Conservation (phyloP, 495 filamentous ascomycete genomes). For the Talaromyces adpressus region DNA sequence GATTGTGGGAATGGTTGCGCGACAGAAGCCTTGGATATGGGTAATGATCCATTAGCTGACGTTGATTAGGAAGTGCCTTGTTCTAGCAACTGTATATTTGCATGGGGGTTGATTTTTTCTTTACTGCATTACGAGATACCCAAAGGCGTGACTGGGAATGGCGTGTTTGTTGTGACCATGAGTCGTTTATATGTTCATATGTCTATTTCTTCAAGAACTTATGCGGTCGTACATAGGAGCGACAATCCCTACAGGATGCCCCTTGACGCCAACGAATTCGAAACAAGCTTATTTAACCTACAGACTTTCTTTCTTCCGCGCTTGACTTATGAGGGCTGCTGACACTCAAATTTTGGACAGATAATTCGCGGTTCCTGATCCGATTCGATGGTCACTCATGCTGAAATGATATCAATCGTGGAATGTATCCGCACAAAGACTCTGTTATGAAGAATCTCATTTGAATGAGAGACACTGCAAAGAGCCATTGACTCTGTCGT, state of each 20-base stretch:
- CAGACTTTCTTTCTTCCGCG: not conserved
- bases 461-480: constrained; percentile 9
- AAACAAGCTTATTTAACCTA: constrained; percentile 2
- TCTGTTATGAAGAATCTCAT: not conserved
- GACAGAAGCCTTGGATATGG: not conserved
- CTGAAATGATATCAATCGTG: constrained; percentile 4
- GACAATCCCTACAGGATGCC: constrained; percentile 1
- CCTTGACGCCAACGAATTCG: constrained; percentile 2
- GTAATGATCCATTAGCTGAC: not conserved
- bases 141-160: not conserved
- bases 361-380: not conserved
- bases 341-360: not conserved
- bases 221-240: not conserved
- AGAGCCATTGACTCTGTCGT: constrained; percentile 10
- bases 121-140: not conserved
- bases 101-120: not conserved
- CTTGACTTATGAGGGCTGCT: not conserved
- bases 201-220: not conserved
- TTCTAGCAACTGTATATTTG: not conserved
- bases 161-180: constrained; percentile 1
- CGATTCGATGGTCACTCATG: constrained; percentile 1
- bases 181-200: not conserved
- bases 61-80: not conserved
- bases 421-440: not conserved
- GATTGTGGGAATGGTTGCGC: not conserved